Evolutionary conservation across 129 eudicot species (phyloP).

Genomic region (Pseudognaphalium luteoalbum): DNA sequence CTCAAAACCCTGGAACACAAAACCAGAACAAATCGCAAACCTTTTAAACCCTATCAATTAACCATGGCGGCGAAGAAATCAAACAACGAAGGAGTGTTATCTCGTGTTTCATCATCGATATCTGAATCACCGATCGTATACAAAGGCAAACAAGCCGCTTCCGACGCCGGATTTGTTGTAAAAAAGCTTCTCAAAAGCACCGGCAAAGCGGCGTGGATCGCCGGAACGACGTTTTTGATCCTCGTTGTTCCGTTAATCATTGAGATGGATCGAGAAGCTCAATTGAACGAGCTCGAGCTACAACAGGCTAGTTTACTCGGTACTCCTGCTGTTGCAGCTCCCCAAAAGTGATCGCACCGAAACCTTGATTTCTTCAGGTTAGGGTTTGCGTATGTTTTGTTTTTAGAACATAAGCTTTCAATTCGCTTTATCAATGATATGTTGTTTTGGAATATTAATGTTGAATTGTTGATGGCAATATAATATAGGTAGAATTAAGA

Average conservation of each 20-base stretch:
- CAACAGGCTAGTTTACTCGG: slow-evolving; percentile 71
- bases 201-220: slow-evolving; percentile 75
- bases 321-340: slow-evolving; percentile 35
- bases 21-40: background rate
- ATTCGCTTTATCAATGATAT: background rate
- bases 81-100: slow-evolving; percentile 20
- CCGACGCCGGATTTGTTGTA: slow-evolving; percentile 42
- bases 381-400: background rate
- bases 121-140: slow-evolving; percentile 45
- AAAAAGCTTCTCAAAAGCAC: slow-evolving; percentile 62
- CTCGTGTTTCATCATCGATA: slow-evolving; percentile 35
- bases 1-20: background rate
- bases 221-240: slow-evolving; percentile 51
- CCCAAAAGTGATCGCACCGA: slow-evolving; percentile 28
- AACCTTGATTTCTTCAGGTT: slow-evolving; percentile 14
- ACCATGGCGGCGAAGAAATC: slow-evolving; percentile 45
- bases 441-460: background rate
- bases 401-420: background rate
- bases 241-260: slow-evolving; percentile 57
- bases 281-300: slow-evolving; percentile 52
- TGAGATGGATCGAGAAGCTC: slow-evolving; percentile 69
- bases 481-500: too few relatives aligned
- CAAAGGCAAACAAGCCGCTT: slow-evolving; percentile 45
- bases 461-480: background rate
- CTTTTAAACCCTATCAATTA: slow-evolving; percentile 31